Base-by-base conservation (phyloP, 2,329 filamentous ascomycete genomes). In the Colletotrichum acutatum region DNA sequence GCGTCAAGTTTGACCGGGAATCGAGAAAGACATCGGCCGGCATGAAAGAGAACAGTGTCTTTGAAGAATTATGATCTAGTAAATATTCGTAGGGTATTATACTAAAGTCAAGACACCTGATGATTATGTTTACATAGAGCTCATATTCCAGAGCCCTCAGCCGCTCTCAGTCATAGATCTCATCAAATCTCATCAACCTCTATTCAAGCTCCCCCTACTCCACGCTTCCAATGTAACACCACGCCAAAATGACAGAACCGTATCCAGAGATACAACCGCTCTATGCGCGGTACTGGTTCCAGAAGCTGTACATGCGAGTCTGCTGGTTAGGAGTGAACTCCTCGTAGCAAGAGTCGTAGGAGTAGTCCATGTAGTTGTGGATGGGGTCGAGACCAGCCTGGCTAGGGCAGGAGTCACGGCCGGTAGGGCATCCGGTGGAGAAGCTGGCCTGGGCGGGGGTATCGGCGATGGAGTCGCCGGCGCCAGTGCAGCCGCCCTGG, bases 261-360 rank as follows among this genome's bases (percentile, higher is more conserved):
- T 11, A 8, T 34, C 11, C 11, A 24, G 7, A 22, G 52, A 30
- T 14, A 16, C 5, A 32, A 8, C 26, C 28, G 46, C 24, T 65
- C 42, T 70, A 76, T 69, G 76, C 77, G 46, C 84, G 83, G 79
- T 83, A 85, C 32, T 76, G 68, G 60, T 77, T 76, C 82, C 80
- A 86, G 74, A 79, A 78, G 73, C 79, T 82, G 76, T 80, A 79
- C 78, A 86, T 84, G 71, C 84, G 83, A 60, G 78, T 78, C 56
- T 78, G 75, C 78, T 87, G 85, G 11, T 83, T 83, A 19, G 80
- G 52, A 6, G 84, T 85, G 79, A 87, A 87, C 77, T 84, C 82
- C 52, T 81, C 78, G 78, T 85, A 85, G 80, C 86, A 87, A 72
- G 77, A 68, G 76, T 88, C 85, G 66, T 82, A 78, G 26, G 82